Conservation (phyloP, 176 grass and related monocot genomes). For the Eleusine coracana region DNA sequence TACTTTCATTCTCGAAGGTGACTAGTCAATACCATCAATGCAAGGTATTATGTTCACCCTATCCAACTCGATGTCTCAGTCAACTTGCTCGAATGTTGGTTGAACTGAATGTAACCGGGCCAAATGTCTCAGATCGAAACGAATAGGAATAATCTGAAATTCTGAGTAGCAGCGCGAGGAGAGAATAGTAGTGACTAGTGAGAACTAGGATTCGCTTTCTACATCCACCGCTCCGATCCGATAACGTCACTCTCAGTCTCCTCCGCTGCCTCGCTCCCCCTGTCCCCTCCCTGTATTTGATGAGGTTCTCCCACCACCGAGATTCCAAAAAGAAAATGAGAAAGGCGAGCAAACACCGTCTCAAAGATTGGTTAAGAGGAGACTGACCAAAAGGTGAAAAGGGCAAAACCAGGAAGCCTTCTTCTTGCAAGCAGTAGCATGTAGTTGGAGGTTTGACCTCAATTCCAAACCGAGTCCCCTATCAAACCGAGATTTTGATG, state of each 20-base stretch:
- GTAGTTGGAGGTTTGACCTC: conserved; percentile 1
- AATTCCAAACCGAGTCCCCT: neutral
- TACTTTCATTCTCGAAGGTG: too few relatives aligned
- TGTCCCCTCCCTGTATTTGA: conserved; percentile 13
- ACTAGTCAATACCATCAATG: too few relatives aligned
- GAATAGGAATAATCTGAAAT: conserved; percentile 8
- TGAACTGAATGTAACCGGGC: neutral
- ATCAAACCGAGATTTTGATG: conserved; percentile 38
- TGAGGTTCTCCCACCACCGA: conserved; percentile 23
- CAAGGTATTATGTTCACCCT: too few relatives aligned
- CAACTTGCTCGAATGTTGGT: neutral
- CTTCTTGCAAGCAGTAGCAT: conserved; percentile 8
- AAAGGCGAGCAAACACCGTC: conserved; percentile 24
- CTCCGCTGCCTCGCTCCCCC: neutral
- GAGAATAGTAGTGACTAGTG: conserved; percentile 7
- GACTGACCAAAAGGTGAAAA: conserved; percentile 1
- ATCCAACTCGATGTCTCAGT: neutral
- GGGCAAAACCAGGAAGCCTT: neutral
- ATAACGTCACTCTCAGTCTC: conserved; percentile 35
- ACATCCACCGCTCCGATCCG: conserved; percentile 27
- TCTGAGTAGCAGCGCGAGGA: neutral
- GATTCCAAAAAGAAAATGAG: conserved; percentile 28
- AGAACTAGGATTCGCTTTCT: conserved; percentile 35
- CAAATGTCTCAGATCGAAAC: conserved; percentile 28
- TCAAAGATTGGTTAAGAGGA: conserved; percentile 38